phyloP scores from a whole-genome alignment of 83 land plant species.

The Thuja plicata region DNA sequence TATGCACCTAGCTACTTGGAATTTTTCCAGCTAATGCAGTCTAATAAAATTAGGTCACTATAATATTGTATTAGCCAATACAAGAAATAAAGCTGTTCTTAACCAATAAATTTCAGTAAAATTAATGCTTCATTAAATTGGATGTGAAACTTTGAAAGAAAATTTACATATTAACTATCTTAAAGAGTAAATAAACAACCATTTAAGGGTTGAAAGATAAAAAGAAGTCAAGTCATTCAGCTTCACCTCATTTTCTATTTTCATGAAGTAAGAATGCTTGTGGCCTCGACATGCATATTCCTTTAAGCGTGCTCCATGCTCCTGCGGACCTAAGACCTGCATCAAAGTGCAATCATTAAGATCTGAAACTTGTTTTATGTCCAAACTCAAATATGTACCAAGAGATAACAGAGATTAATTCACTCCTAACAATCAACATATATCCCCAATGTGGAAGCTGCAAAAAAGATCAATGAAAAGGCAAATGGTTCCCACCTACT shows the following conservation, averaged over 20 bases:
- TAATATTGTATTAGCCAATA: neutral
- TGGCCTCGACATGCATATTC: conserved; percentile 84
- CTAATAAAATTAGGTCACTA: neutral
- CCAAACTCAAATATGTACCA: neutral
- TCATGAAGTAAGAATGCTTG: conserved; percentile 98
- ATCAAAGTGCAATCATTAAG: neutral
- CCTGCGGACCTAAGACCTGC: conserved; percentile 79
- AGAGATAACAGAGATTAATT: neutral
- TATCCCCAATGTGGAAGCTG: neutral
- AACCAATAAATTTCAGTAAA: neutral
- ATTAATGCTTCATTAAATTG: neutral
- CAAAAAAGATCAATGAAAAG: neutral
- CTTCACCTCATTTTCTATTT: conserved; percentile 81
- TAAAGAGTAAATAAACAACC: neutral
- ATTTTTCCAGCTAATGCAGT: neutral
- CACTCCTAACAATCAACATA: neutral
- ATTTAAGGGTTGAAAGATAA: neutral
- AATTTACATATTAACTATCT: neutral
- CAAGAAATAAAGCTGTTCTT: neutral
- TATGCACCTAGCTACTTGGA: neutral
- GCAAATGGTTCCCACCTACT: neutral
- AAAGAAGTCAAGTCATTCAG: neutral
- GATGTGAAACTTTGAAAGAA: neutral
- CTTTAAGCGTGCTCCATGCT: conserved; percentile 78
- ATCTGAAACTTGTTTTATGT: neutral